Evolutionary conservation across 345 rosid genomes (phyloP).

Genomic region (Eucalyptus pauciflora): DNA sequence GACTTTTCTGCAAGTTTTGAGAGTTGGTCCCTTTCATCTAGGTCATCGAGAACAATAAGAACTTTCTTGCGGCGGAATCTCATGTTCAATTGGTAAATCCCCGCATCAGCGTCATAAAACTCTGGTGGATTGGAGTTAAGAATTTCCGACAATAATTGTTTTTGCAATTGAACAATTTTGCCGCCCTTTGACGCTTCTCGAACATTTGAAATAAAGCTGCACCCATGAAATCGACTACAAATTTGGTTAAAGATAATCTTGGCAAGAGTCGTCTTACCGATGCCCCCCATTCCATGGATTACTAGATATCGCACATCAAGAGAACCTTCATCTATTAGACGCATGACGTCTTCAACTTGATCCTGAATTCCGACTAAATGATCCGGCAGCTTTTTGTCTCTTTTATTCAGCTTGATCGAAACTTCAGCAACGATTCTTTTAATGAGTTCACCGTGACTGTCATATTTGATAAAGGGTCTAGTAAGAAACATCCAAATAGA

Average conservation of each 20-base stretch:
- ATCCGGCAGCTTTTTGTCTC: not conserved
- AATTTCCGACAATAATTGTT: not conserved
- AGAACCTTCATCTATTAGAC: not conserved
- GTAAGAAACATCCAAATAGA: too few species aligned
- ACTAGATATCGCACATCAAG: not conserved
- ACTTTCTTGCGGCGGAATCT: not conserved
- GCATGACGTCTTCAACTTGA: not conserved
- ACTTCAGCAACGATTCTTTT: not conserved
- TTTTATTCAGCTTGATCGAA: not conserved
- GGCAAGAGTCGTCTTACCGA: not conserved
- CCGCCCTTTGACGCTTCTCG: not conserved
- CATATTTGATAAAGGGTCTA: too few species aligned
- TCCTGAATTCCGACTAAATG: not conserved
- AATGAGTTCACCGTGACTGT: not conserved
- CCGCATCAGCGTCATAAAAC: accelerated
- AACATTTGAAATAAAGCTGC: not conserved
- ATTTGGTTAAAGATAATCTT: not conserved
- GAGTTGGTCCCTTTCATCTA: accelerated
- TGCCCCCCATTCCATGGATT: not conserved
- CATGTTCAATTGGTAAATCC: accelerated
- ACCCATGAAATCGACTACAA: not conserved
- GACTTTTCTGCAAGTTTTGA: not conserved
- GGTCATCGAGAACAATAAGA: not conserved
- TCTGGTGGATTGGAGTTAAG: not conserved
- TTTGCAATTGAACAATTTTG: not conserved